Evolutionary conservation across 441 rosid species (phyloP).

Genomic region (Raphanus hybrid): DNA sequence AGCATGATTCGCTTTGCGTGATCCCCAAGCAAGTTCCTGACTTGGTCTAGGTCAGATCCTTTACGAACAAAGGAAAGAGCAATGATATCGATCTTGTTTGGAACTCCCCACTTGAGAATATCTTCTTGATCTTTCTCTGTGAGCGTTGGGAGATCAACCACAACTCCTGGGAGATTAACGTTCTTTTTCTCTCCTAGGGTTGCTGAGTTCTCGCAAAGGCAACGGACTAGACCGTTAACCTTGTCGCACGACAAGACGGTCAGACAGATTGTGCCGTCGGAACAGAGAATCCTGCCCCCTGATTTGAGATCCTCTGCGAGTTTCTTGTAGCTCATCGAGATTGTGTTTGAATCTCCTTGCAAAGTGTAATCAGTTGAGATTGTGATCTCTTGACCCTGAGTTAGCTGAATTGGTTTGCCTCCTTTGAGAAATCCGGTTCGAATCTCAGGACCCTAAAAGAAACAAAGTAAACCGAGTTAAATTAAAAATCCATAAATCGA

Average conservation of each 20-base stretch:
- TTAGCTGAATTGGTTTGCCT: slow-evolving; percentile 56
- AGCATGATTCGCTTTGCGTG: slow-evolving; percentile 37
- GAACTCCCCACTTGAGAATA: slow-evolving; percentile 38
- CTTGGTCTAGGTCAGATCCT: slow-evolving; percentile 34
- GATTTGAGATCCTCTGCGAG: slow-evolving; percentile 60
- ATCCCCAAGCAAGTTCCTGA: slow-evolving; percentile 28
- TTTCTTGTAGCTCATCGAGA: slow-evolving; percentile 71
- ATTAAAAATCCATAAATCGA: background rate
- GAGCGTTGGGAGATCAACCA: slow-evolving; percentile 40
- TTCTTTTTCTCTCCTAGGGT: slow-evolving; percentile 75
- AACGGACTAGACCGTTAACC: slow-evolving; percentile 54
- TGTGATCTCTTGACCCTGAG: slow-evolving; percentile 58
- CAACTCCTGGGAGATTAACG: slow-evolving; percentile 72
- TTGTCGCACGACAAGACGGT: slow-evolving; percentile 55
- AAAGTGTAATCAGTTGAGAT: slow-evolving; percentile 65
- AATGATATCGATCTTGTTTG: slow-evolving; percentile 38
- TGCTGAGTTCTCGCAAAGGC: slow-evolving; percentile 67
- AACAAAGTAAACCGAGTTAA: slow-evolving; percentile 8
- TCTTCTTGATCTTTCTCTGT: slow-evolving; percentile 37
- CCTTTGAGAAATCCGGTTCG: slow-evolving; percentile 70
- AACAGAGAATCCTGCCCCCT: slow-evolving; percentile 59
- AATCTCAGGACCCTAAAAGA: slow-evolving; percentile 68
- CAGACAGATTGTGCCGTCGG: slow-evolving; percentile 65
- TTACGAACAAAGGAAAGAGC: slow-evolving; percentile 42
- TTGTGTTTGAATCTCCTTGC: slow-evolving; percentile 58